Conservation (phyloP, 2,329 filamentous ascomycete species). For the Ophiostoma sp. region DNA sequence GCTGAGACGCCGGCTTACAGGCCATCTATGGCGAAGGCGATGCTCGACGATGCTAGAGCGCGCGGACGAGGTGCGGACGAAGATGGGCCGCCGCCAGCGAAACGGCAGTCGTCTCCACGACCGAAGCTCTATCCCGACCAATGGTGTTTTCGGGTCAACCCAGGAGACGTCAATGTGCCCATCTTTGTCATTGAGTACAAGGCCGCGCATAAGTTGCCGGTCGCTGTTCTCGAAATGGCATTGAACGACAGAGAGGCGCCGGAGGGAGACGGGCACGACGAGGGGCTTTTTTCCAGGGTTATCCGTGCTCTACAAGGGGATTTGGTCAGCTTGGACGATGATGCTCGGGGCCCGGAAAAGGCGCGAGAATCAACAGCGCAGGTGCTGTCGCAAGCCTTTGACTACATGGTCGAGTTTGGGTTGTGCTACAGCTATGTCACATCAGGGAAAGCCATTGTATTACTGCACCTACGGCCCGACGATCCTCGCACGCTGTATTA, state of each 20-base stretch:
- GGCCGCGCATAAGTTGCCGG: conserved; percentile 20
- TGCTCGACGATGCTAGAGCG: not conserved
- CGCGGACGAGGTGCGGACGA: not conserved
- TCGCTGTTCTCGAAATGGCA: conserved; percentile 10
- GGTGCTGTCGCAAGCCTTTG: not conserved
- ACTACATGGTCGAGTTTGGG: not conserved
- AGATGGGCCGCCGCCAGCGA: not conserved
- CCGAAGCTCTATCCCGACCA: conserved; percentile 15
- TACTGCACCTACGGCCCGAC: not conserved
- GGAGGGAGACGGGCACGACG: too few species aligned
- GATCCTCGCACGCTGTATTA: not conserved
- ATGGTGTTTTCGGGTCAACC: conserved; percentile 16
- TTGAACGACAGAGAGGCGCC: too few species aligned
- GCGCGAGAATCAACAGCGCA: not conserved
- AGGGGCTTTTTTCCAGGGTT: not conserved
- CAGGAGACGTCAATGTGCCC: conserved; percentile 11
- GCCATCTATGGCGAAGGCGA: not conserved
- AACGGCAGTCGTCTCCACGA: not conserved
- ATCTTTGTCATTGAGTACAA: conserved; percentile 21
- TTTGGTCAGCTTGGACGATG: not conserved
- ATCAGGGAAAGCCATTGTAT: not conserved
- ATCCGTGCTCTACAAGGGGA: not conserved
- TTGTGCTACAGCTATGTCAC: not conserved
- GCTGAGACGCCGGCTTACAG: not conserved
- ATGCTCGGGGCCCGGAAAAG: not conserved